Base-by-base conservation (phyloP, 306 rosid genomes). In the Dryas drummondii region DNA sequence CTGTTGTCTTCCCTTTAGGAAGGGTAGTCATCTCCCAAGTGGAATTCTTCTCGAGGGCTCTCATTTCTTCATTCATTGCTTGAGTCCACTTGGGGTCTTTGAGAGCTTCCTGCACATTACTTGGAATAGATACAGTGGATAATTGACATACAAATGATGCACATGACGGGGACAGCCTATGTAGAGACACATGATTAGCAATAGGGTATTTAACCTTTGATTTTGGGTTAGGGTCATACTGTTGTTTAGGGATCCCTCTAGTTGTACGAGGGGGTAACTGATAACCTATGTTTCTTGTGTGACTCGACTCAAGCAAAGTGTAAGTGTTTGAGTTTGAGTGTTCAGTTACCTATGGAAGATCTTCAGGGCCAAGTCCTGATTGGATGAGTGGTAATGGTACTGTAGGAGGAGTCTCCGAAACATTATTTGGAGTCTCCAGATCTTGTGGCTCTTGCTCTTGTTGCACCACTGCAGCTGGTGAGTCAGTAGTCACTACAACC, bases 141-240 rank as follows among this genome's bases (percentile, higher is more conserved):
- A 55, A 16, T 17, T 55, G 26, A 55, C 60, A 55, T 17, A 55
- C 60, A 15, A 55, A 55, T 55, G 60, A 55, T 55, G 26, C 22
- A 55, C 26, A 55, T 17, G 26, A 55, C 26, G 26, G 1, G 12
- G 60, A 55, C 60, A 15, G 7, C 26, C 60, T 55, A 17, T 55
- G 60, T 55, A 55, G 60, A 17, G 60, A 55, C 60, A 55, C 22
- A 55, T 55, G 60, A 55, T 55, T 55, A 55, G 60, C 10, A 55
- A 55, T 55, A 16, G 51, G 51, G 60, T 16, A 55, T 55, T 55
- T 55, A 15, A 55, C 60, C 12, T 55, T 55, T 17, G 60, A 14
- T 55, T 55, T 55, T 0, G 26, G 60, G 60, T 55, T 1, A 1
- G 2, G 10, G 26, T 55, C 26, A 55, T 55, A 16, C 26, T 16